Conservation (phyloP, 306 rosid species). For the Cicer cuneatum region DNA sequence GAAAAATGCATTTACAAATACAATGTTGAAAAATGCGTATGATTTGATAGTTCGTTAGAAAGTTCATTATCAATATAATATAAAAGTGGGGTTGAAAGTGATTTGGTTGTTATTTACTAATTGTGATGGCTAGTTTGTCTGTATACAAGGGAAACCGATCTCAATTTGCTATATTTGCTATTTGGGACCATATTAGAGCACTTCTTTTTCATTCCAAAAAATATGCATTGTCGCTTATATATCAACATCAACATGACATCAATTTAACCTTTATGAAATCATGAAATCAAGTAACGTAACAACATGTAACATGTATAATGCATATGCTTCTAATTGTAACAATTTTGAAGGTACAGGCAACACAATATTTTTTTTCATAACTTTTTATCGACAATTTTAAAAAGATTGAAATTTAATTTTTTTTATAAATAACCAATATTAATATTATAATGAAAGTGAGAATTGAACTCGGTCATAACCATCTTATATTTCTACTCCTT, state of each 20-base stretch:
- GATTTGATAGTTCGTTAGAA: constrained; percentile 19
- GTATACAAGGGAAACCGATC: constrained; percentile 11
- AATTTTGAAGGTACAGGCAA: background rate
- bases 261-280: constrained; percentile 6
- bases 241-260: background rate
- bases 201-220: constrained; percentile 1
- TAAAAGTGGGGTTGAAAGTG: constrained; percentile 40
- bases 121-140: constrained; percentile 26
- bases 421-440: too few relatives aligned
- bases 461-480: too few relatives aligned
- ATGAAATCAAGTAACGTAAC: too few relatives aligned
- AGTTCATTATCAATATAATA: constrained; percentile 15
- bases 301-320: background rate
- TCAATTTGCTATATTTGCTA: background rate
- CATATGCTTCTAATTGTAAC: background rate
- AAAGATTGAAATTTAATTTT: too few relatives aligned
- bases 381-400: too few relatives aligned
- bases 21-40: background rate
- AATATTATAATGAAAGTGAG: too few relatives aligned
- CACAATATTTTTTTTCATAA: too few relatives aligned
- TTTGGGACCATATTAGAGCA: constrained; percentile 33
- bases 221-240: background rate
- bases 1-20: background rate
- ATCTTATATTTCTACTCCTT: too few relatives aligned
- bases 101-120: constrained; percentile 22